Evolutionary conservation across 2,329 filamentous ascomycete species (phyloP), one percentile per base, ranked within the genome.

Genomic region (Didymella keratinophila): DNA sequence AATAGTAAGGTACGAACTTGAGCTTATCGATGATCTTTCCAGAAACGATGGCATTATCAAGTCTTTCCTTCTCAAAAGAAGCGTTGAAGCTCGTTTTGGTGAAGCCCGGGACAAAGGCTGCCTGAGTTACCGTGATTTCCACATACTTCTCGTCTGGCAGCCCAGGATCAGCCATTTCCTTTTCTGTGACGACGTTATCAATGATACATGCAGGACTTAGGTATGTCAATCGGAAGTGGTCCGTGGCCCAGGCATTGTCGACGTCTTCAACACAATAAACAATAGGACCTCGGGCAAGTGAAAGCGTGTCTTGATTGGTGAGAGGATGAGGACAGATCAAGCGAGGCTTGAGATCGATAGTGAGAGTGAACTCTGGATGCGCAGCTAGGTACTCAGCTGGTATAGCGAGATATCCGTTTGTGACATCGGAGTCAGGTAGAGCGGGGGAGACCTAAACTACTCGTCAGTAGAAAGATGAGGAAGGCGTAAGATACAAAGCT

Each of bases 261-360:
- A 78, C 66, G 54, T 88, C 86, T 66, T 89, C 86, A 4, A 84
- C 79, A 57, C 85, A 88, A 70, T 88, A 88, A 5, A 88, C 76
- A 6, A 88, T 67, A 0, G 86, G 86, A 0, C 86, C 86, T 4
- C 85, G 79, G 2, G 81, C 84, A 7, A 88, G 23, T 1, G 42
- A 47, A 10, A 52, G 28, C 2, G 34, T 47, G 7, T 43, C 9
- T 25, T 57, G 48, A n/a, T 57, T 57, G 2, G 48, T 37, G 11
- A 52, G 41, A 5, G 55, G 55, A 14, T 57, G 49, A 21, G 55
- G 18, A 9, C 34, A 36, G 36, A 47, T 51, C 16, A 52, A 39
- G 30, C 32, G 50, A n/a, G 50, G 50, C 8, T 39, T 39, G 23
- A 46, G 50, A 39, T 46, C 42, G 50, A 52, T 39, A 10, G n/a